Conservation (phyloP, 495 filamentous ascomycete species). For the Penicillium macrosclerotiorum region DNA sequence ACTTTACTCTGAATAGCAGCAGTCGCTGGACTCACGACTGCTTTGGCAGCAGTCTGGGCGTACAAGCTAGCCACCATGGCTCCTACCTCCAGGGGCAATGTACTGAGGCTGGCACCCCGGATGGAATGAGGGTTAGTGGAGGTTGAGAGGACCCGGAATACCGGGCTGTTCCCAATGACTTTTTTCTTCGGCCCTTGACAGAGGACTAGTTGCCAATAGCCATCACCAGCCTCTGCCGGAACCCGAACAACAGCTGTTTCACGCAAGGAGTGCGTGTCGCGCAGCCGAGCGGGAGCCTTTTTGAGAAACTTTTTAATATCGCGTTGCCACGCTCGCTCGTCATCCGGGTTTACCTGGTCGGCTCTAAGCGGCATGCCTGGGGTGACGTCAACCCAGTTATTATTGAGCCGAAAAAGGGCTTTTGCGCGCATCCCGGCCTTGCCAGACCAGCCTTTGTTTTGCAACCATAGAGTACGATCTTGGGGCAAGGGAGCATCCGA, state of each 20-base stretch:
- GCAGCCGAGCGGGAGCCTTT: constrained; percentile 39
- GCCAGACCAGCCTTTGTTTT: constrained; percentile 64
- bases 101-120: constrained; percentile 61
- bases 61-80: constrained; percentile 55
- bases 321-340: constrained; percentile 65
- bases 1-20: constrained; percentile 38
- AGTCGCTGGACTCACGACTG: constrained; percentile 47
- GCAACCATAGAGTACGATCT: constrained; percentile 62
- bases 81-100: constrained; percentile 62
- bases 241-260: constrained; percentile 64
- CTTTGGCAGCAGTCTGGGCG: constrained; percentile 46
- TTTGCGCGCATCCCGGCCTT: constrained; percentile 67
- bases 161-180: constrained; percentile 59
- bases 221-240: constrained; percentile 59
- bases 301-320: constrained; percentile 60
- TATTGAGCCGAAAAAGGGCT: constrained; percentile 52
- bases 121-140: constrained; percentile 56
- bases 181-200: constrained; percentile 52
- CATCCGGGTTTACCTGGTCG: constrained; percentile 43
- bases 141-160: constrained; percentile 62
- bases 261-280: constrained; percentile 49
- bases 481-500: constrained; percentile 53
- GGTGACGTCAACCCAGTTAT: constrained; percentile 64
- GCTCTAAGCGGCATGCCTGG: constrained; percentile 46
- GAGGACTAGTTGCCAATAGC: constrained; percentile 64